Evolutionary conservation across 2,329 filamentous ascomycete species (phyloP).

Genomic region (Apiospora saccharicola): DNA sequence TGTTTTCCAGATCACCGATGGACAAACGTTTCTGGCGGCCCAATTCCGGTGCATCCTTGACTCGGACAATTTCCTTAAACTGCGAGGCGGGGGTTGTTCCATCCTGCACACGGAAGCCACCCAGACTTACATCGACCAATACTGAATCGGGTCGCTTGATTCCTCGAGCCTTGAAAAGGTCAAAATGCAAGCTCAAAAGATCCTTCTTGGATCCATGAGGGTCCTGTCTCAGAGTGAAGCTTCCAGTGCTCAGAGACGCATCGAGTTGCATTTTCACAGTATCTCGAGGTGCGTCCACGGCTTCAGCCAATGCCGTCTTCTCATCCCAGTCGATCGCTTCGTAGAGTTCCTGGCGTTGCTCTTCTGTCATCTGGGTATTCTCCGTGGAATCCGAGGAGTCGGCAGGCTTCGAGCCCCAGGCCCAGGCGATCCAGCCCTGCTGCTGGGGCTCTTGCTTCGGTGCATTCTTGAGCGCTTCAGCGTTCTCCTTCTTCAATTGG

Average conservation of each 20-base stretch:
- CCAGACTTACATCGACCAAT: slow-evolving; percentile 86
- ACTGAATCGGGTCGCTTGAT: slow-evolving; percentile 91
- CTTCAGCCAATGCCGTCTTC: slow-evolving; percentile 86
- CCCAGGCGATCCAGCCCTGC: slow-evolving; percentile 90
- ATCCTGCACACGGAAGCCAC: slow-evolving; percentile 92
- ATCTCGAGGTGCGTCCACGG: slow-evolving; percentile 88
- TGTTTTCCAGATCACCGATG: slow-evolving; percentile 60
- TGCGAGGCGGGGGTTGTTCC: slow-evolving; percentile 91
- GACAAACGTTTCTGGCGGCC: slow-evolving; percentile 57
- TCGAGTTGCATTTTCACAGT: slow-evolving; percentile 93
- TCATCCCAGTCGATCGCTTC: slow-evolving; percentile 99
- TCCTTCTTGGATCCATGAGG: slow-evolving; percentile 81
- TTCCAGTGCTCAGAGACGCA: slow-evolving; percentile 91
- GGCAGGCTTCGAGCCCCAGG: slow-evolving; percentile 80
- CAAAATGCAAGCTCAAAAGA: slow-evolving; percentile 90
- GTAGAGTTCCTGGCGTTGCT: slow-evolving; percentile 96
- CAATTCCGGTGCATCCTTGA: slow-evolving; percentile 80
- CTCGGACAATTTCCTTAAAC: slow-evolving; percentile 92
- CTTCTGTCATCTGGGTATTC: slow-evolving; percentile 88
- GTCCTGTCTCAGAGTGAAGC: slow-evolving; percentile 90
- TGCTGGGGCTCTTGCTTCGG: slow-evolving; percentile 65
- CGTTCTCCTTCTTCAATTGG: slow-evolving; percentile 93
- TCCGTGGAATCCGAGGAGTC: slow-evolving; percentile 69
- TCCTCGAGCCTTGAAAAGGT: slow-evolving; percentile 90
- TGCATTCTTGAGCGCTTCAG: slow-evolving; percentile 78